Conservation (phyloP, 2,329 filamentous ascomycete species). For the Trichoderma koningiopsis region DNA sequence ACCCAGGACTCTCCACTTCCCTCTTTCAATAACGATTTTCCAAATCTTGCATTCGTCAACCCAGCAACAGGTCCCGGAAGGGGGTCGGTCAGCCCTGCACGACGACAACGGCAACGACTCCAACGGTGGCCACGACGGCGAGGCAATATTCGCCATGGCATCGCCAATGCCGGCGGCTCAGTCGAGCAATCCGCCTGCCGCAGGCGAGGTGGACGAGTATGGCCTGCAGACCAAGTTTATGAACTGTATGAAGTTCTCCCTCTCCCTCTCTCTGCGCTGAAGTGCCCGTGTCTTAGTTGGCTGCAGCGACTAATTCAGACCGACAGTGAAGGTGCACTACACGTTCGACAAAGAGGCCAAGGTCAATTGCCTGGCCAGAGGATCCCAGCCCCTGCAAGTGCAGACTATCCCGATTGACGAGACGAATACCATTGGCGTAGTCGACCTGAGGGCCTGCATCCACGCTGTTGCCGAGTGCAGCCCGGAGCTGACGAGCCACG, state of each 20-base stretch:
- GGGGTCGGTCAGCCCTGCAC: conserved; percentile 2
- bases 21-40: not conserved
- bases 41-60: conserved; percentile 16
- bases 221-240: conserved; percentile 64
- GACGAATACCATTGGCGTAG: conserved; percentile 76
- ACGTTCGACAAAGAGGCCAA: conserved; percentile 90
- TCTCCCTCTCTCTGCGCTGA: not conserved
- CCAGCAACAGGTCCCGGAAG: conserved; percentile 21
- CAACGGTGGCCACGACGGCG: conserved; percentile 6
- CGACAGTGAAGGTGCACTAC: conserved; percentile 89
- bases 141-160: conserved; percentile 40
- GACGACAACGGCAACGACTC: conserved; percentile 7
- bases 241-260: conserved; percentile 58
- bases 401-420: conserved; percentile 83
- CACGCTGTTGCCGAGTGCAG: conserved; percentile 77
- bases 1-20: conserved; percentile 25
- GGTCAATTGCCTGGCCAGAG: conserved; percentile 85
- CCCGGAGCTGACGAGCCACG: conserved; percentile 74
- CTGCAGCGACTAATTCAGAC: conserved; percentile 18
- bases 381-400: conserved; percentile 76
- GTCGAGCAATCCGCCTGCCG: conserved; percentile 36
- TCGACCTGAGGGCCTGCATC: conserved; percentile 85
- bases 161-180: conserved; percentile 42
- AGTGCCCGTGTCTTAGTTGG: not conserved
- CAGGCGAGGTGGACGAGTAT: conserved; percentile 43